Evolutionary conservation across 2,329 filamentous ascomycete species (phyloP).

Genomic region (Alternaria gaisen): DNA sequence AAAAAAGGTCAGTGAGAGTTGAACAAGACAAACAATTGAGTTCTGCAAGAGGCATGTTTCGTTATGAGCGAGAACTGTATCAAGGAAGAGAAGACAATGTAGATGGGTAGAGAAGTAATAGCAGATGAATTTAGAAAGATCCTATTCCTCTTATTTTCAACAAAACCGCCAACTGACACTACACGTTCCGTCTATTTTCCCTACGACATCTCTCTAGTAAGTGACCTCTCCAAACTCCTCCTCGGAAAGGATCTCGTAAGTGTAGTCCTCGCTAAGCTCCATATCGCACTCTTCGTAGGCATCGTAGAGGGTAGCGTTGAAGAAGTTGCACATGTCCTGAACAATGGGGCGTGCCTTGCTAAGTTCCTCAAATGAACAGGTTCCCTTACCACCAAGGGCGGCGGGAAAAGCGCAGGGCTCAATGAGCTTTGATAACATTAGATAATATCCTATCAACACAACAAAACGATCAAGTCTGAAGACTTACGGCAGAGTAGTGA

Average conservation of each 20-base stretch:
- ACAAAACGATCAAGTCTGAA: no score
- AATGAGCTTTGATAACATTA: constrained; percentile 18
- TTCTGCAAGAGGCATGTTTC: neutral
- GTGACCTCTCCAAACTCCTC: constrained; percentile 15
- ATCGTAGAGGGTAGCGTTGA: constrained; percentile 35
- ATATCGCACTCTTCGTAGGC: constrained; percentile 24
- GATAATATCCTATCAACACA: neutral
- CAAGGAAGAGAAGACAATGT: neutral
- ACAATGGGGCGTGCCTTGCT: constrained; percentile 28
- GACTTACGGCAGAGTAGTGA: constrained; percentile 29
- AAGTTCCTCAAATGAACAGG: constrained; percentile 24
- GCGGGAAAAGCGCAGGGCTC: constrained; percentile 31
- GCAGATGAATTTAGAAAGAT: neutral
- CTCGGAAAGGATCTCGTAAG: constrained; percentile 21
- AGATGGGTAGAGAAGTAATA: neutral
- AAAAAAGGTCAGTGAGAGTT: neutral
- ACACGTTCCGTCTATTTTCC: no score
- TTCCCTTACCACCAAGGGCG: constrained; percentile 17
- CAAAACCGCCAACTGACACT: neutral
- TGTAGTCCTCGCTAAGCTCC: constrained; percentile 28
- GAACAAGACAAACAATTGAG: neutral
- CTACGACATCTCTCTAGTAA: neutral
- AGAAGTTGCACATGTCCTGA: constrained; percentile 35
- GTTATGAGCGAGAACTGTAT: neutral
- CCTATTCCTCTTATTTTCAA: neutral